Evolutionary conservation across 2,329 filamentous ascomycete genomes (phyloP).

Genomic region (Pseudofabraea citricarpa): DNA sequence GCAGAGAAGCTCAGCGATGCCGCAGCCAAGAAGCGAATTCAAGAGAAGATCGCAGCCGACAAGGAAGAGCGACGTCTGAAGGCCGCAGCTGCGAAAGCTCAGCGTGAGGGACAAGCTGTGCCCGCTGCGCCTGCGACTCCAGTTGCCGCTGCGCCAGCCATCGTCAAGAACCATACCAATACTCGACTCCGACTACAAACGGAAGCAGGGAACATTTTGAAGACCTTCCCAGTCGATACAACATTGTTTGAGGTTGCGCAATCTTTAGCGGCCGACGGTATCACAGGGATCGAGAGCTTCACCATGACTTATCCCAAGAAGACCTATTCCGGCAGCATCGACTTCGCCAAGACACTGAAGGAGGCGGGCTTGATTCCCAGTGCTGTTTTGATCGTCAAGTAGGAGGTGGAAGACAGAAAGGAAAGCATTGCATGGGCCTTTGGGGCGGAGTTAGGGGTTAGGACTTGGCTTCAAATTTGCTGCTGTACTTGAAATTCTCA

Average conservation of each 20-base stretch:
- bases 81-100: constrained; percentile 79
- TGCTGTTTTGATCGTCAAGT: constrained; percentile 77
- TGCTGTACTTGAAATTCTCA: no score
- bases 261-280: constrained; percentile 68
- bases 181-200: constrained; percentile 80
- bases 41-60: constrained; percentile 91
- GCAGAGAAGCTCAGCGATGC: constrained; percentile 82
- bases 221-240: constrained; percentile 83
- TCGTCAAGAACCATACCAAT: constrained; percentile 68
- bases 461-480: no score
- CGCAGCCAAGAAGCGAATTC: constrained; percentile 82
- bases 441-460: no score
- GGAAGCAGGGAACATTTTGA: constrained; percentile 69
- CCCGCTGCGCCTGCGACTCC: constrained; percentile 29
- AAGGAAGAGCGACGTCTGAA: constrained; percentile 85
- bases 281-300: constrained; percentile 68
- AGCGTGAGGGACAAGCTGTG: constrained; percentile 66
- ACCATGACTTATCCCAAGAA: constrained; percentile 85
- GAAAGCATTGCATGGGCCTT: no score
- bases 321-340: constrained; percentile 61
- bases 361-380: constrained; percentile 88
- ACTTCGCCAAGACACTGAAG: constrained; percentile 87
- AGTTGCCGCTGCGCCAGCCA: constrained; percentile 29
- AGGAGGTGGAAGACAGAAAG: no score
- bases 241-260: constrained; percentile 91